Evolutionary conservation across 2,329 filamentous ascomycete genomes (phyloP).

Genomic region (Fusarium sp.): DNA sequence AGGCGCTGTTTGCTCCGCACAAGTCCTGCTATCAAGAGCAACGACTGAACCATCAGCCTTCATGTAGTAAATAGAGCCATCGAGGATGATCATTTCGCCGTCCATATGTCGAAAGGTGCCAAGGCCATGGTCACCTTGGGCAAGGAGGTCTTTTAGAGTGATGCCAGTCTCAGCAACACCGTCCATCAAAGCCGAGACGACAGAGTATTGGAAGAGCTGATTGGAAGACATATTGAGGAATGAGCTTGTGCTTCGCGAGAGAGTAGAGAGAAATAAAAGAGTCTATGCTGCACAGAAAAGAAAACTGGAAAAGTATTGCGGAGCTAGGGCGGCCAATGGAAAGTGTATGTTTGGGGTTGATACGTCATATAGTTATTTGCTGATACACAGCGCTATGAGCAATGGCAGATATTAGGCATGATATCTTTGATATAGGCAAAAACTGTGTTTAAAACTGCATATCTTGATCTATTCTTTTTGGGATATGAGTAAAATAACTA

Average conservation of each 20-base stretch:
- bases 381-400: no score
- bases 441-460: no score
- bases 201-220: constrained; percentile 33
- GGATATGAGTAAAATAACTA: no score
- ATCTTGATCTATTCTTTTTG: no score
- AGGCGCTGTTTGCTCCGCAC: constrained; percentile 3
- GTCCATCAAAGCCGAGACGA: constrained; percentile 39
- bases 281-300: background rate
- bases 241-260: background rate
- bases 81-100: constrained; percentile 39
- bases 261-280: background rate
- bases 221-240: constrained; percentile 22
- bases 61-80: constrained; percentile 31
- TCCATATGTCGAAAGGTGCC: constrained; percentile 40
- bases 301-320: background rate
- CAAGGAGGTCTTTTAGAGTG: constrained; percentile 20
- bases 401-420: no score
- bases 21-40: constrained; percentile 1
- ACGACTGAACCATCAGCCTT: constrained; percentile 25
- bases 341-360: no score
- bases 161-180: constrained; percentile 35
- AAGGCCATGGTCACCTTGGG: constrained; percentile 29
- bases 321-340: background rate
- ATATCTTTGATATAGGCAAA: no score
- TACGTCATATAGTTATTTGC: background rate